Percentiles rank a stretch among this genome's conserved stretches.
Conservation (phyloP, 768 basidiomycete species). For the Phallus indusiatus region DNA sequence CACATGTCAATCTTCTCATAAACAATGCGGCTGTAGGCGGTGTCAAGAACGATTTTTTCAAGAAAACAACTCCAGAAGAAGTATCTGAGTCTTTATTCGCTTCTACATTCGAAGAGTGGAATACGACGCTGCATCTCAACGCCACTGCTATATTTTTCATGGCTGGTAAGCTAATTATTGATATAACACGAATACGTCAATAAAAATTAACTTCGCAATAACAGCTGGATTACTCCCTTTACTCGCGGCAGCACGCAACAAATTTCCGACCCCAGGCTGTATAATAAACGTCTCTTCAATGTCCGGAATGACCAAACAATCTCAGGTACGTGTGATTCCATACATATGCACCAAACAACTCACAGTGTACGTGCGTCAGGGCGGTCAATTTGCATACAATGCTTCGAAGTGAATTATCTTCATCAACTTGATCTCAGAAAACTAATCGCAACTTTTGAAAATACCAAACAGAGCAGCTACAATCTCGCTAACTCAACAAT, state of each 20-base stretch:
- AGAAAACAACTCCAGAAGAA: background rate
- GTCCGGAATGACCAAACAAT: constrained; percentile 10
- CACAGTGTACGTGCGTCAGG: background rate
- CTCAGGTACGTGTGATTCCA: background rate
- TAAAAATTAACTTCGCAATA: background rate
- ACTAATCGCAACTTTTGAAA: background rate
- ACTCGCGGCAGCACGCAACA: constrained; percentile 1
- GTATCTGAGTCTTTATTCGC: constrained; percentile 8
- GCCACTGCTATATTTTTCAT: constrained; percentile 6
- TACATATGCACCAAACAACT: background rate
- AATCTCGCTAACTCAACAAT: constrained; percentile 7
- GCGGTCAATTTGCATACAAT: constrained; percentile 10
- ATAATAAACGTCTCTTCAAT: constrained; percentile 10
- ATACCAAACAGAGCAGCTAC: constrained; percentile 4
- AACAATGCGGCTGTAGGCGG: constrained; percentile 9
- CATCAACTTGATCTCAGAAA: background rate
- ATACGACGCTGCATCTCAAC: constrained; percentile 3
- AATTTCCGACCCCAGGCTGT: background rate
- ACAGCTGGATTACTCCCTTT: constrained; percentile 9
- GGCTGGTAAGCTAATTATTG: background rate
- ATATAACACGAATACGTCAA: background rate
- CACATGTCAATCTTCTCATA: constrained; percentile 3
- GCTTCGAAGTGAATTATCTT: constrained; percentile 1
- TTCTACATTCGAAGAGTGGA: constrained; percentile 1
- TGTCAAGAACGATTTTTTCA: constrained; percentile 1